phyloP scores from a whole-genome alignment of 148 eudicot species.

The Rhododendron simsii region DNA sequence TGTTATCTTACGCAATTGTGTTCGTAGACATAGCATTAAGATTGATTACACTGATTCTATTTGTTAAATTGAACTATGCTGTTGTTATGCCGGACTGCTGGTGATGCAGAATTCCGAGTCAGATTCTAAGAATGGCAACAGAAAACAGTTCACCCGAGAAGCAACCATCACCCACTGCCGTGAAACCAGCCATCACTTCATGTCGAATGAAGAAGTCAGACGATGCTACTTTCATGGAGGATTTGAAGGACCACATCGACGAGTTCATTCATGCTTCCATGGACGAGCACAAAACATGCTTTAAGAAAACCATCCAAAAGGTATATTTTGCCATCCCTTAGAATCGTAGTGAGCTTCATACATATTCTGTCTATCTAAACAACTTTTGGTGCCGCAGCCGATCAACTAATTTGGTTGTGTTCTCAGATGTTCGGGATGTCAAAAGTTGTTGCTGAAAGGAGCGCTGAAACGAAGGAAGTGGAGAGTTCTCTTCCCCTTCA shows the following conservation, averaged over 20 bases:
- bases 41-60: neutral
- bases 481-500: conserved; percentile 54
- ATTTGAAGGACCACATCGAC: conserved; percentile 78
- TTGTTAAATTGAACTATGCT: neutral
- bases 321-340: conserved; percentile 14
- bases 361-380: neutral
- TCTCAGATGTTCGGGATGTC: conserved; percentile 88
- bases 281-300: conserved; percentile 90
- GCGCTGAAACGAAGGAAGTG: conserved; percentile 32
- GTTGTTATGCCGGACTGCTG: neutral
- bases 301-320: conserved; percentile 74
- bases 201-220: conserved; percentile 80
- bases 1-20: neutral
- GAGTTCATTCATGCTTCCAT: conserved; percentile 81
- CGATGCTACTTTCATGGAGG: conserved; percentile 64
- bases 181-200: conserved; percentile 44
- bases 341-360: neutral
- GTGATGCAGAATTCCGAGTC: neutral
- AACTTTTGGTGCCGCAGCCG: neutral
- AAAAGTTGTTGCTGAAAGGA: conserved; percentile 58
- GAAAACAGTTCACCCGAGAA: conserved; percentile 30
- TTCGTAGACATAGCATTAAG: neutral
- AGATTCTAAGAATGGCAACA: conserved; percentile 15
- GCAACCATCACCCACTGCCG: conserved; percentile 24
- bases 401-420: neutral